phyloP scores from a whole-genome alignment of 345 rosid genomes.

The Acer negundo region DNA sequence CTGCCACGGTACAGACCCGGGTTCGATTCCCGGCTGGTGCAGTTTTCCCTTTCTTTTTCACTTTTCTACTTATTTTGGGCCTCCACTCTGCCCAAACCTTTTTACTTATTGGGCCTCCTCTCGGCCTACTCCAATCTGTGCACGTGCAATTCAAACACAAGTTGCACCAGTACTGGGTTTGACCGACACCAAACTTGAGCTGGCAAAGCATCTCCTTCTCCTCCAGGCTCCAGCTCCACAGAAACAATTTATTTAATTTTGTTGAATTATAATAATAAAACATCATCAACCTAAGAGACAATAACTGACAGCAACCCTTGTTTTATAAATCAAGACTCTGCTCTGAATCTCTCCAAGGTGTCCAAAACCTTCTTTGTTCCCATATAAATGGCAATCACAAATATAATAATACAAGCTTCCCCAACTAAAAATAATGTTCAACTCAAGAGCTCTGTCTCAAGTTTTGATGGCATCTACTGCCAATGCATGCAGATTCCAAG shows the following conservation, averaged over 20 bases:
- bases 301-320: slow-evolving; percentile 21
- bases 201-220: slow-evolving; percentile 24
- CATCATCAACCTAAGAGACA: slow-evolving; percentile 22
- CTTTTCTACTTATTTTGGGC: neutral
- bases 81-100: neutral
- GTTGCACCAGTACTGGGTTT: slow-evolving; percentile 9
- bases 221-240: slow-evolving; percentile 6
- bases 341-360: neutral
- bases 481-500: slow-evolving; percentile 11
- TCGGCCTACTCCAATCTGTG: neutral
- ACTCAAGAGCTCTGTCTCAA: slow-evolving; percentile 18
- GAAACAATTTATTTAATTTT: neutral
- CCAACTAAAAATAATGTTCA: neutral
- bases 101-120: neutral
- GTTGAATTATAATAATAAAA: neutral
- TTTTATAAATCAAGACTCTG: neutral
- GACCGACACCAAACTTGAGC: slow-evolving; percentile 21
- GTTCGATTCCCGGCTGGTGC: slow-evolving; percentile 69
- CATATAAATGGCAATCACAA: slow-evolving; percentile 19
- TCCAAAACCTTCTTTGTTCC: slow-evolving; percentile 23
- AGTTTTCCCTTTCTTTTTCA: neutral
- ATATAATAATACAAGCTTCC: neutral
- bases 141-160: slow-evolving; percentile 28
- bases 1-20: slow-evolving; percentile 63
- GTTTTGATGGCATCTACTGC: slow-evolving; percentile 25